A percentile compares a stretch with the other conserved stretches of the same genome.
Evolutionary conservation across 345 rosid genomes (phyloP).

Genomic region (Euphorbia tirucalli): DNA sequence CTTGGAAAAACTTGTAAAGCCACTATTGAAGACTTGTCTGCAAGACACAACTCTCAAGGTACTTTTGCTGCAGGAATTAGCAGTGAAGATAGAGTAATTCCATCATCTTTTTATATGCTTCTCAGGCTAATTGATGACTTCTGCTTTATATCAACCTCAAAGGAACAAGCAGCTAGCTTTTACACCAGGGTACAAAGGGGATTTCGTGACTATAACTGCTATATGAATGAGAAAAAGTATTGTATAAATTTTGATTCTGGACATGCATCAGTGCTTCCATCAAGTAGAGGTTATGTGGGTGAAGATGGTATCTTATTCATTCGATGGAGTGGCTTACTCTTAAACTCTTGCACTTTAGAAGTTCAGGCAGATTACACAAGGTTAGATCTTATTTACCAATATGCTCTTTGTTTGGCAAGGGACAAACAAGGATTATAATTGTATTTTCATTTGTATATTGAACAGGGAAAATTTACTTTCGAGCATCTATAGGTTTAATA

Average conservation of each 20-base stretch:
- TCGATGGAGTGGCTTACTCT: slow-evolving; percentile 81
- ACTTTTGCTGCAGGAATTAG: slow-evolving; percentile 10
- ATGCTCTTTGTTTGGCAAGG: background rate
- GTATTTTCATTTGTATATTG: too few species aligned
- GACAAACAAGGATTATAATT: background rate
- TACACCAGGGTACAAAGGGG: slow-evolving; percentile 50
- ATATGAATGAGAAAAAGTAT: slow-evolving; percentile 69
- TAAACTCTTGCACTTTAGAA: slow-evolving; percentile 64
- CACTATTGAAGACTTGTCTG: slow-evolving; percentile 20
- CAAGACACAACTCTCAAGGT: slow-evolving; percentile 6
- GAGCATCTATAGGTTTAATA: too few species aligned
- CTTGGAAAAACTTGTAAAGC: slow-evolving; percentile 38
- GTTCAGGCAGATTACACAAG: slow-evolving; percentile 79
- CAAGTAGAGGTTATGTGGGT: slow-evolving; percentile 47
- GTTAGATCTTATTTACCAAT: slow-evolving; percentile 30
- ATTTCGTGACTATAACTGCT: slow-evolving; percentile 69
- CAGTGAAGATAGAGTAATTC: slow-evolving; percentile 21
- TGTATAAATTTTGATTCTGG: slow-evolving; percentile 58
- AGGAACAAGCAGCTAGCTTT: slow-evolving; percentile 54
- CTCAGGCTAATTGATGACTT: slow-evolving; percentile 78
- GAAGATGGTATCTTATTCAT: slow-evolving; percentile 54
- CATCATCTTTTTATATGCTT: slow-evolving; percentile 40
- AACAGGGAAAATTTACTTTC: too few species aligned
- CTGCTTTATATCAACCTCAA: slow-evolving; percentile 75
- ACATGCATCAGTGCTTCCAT: slow-evolving; percentile 26